Conservation (phyloP, 2,329 filamentous ascomycete species). For the Gaeumannomyces sp. region DNA sequence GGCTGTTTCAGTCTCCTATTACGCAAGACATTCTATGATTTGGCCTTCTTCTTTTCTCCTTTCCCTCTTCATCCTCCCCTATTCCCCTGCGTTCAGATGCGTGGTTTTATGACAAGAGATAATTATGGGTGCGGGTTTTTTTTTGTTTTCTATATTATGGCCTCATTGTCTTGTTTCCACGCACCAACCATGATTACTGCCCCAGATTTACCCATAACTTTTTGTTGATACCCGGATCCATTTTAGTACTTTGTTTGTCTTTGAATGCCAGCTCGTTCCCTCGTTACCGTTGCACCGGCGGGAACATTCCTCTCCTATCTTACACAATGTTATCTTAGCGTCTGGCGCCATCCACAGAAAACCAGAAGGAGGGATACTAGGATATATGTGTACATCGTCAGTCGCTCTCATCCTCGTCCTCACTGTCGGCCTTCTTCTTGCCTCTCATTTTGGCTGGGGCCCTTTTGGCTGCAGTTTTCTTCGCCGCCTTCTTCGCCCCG, state of each 20-base stretch:
- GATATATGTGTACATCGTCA: background rate
- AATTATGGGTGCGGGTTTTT: too few species aligned
- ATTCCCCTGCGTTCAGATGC: too few species aligned
- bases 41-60: conserved; percentile 5
- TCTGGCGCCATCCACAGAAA: background rate
- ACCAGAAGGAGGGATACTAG: too few species aligned
- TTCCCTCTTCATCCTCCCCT: background rate
- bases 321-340: background rate
- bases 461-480: conserved; percentile 17
- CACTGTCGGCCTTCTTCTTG: conserved; percentile 23
- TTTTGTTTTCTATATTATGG: background rate
- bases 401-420: conserved; percentile 11
- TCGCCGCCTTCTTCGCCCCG: conserved; percentile 40
- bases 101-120: background rate
- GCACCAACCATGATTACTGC: background rate
- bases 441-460: conserved; percentile 25
- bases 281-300: background rate
- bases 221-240: background rate
- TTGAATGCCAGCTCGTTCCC: background rate
- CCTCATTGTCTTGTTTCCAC: background rate
- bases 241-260: background rate
- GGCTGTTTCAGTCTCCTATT: conserved; percentile 10
- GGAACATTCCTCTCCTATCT: background rate
- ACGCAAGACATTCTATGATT: conserved; percentile 4
- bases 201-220: background rate